Conservation (phyloP, 176 grass and related monocot genomes). For the Avena atlantica region DNA sequence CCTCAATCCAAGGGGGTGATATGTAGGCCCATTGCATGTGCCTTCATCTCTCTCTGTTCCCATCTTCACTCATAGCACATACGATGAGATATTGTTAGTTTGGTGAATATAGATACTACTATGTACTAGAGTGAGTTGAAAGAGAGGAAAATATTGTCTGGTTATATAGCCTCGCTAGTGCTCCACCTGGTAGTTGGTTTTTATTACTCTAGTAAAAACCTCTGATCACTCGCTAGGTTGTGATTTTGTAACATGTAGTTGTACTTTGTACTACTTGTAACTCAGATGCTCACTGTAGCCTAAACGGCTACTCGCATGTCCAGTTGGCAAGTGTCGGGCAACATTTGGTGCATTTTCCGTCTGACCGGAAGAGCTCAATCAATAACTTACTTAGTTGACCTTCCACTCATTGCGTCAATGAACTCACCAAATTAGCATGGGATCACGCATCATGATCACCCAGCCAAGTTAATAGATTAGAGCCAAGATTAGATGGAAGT, state of each 20-base stretch:
- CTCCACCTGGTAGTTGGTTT: not conserved
- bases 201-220: no score
- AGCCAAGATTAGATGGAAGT: no score
- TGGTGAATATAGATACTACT: not conserved
- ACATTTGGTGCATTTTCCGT: not conserved
- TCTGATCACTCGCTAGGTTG: no score
- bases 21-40: no score
- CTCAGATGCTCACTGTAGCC: no score
- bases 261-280: no score
- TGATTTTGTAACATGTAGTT: no score
- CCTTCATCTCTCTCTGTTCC: not conserved
- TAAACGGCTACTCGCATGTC: no score
- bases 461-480: no score
- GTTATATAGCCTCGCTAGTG: not conserved
- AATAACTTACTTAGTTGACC: not conserved
- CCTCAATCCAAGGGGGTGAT: no score
- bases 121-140: not conserved
- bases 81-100: not conserved
- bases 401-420: not conserved
- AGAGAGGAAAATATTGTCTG: not conserved
- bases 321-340: no score
- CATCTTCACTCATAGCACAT: not conserved
- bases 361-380: not conserved
- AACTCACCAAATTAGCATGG: not conserved
- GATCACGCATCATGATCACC: no score